These are phyloP conservation scores for Alternaria brassicicola DNA, from an alignment of 2,329 filamentous ascomycete genomes.

Conservation along the genomic window DNA sequence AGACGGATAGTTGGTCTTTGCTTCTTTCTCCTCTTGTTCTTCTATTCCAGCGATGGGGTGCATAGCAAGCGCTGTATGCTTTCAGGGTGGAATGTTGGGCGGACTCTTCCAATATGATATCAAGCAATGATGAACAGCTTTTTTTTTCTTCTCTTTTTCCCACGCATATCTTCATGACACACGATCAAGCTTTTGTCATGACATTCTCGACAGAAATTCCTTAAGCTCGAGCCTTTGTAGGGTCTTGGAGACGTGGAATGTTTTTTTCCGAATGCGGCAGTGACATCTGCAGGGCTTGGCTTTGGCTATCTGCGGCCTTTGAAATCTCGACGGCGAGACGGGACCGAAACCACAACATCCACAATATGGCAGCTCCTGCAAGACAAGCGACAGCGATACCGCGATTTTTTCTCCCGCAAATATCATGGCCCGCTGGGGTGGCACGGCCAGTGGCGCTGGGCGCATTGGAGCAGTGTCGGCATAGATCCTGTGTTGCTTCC, in stretches of 20 bases:
- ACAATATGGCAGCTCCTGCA: conserved; percentile 35
- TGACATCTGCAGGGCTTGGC: conserved; percentile 27
- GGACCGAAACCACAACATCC: conserved; percentile 18
- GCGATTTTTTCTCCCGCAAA: conserved; percentile 48
- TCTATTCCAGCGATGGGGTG: conserved; percentile 21
- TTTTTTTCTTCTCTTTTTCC: too few relatives aligned
- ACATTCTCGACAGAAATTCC: too few relatives aligned
- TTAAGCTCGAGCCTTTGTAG: neutral
- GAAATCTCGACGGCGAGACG: conserved; percentile 13
- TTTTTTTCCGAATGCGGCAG: conserved; percentile 30
- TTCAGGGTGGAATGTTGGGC: neutral
- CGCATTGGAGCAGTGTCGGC: conserved; percentile 23
- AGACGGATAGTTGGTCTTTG: conserved; percentile 7
- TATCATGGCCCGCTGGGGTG: conserved; percentile 43
- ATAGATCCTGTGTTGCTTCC: conserved; percentile 19
- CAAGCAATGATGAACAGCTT: neutral
- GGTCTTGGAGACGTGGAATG: conserved; percentile 14
- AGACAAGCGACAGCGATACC: conserved; percentile 41
- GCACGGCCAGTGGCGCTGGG: conserved; percentile 27
- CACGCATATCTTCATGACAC: neutral
- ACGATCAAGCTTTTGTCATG: neutral
- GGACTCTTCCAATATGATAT: neutral
- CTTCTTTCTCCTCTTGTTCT: conserved; percentile 6
- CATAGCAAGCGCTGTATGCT: conserved; percentile 30
- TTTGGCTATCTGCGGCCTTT: conserved; percentile 8